Base-by-base conservation (phyloP, 2,329 filamentous ascomycete genomes). In the Fusarium irregulare region DNA sequence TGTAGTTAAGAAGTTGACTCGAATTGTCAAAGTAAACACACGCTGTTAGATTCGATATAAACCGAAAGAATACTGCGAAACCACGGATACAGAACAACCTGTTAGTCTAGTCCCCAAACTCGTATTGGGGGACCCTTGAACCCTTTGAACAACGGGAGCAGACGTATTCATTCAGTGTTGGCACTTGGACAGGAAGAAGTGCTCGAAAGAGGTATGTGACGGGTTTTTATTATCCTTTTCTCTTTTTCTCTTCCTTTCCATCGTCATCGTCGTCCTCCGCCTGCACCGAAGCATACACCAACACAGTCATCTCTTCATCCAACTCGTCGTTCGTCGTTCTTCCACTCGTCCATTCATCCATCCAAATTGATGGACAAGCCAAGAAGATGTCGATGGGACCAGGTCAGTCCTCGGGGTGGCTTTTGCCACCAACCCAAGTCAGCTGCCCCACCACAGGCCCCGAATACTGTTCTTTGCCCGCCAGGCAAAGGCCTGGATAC, bases 391-490 rank as follows among this genome's bases (percentile, higher is more conserved):
- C 50, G 45, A 56, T 42, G 53, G 56, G 54, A 51, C 63, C 64
- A 65, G 56, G 59, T 48, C 63, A 54, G 48, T 66, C 53, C 42
- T 71, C 68, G 66, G 71, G 51, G 73, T 72, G 74, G 73, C 73
- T 75, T 75, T 76, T 57, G 75, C 75, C 75, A 77, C 75, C 69
- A 62, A 70, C 56, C 70, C 68, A 74, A 77, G 76, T 78, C 76
- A 78, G 75, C 73, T 77, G 76, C 75, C 72, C 76, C 76, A 77
- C 75, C 67, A 74, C 60, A 73, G 65, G 64, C 69, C 40, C 70
- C 61, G 55, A 66, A 72, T 54, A 63, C 66, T 67, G 59, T 57
- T 66, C 56, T 41, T 65, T 54, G 60, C 51, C 60, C 50, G 44
- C 45, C 53, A 51, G 59, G 57, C 56, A 59, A 66, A 57, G 49